Evolutionary conservation across 2,329 filamentous ascomycete species (phyloP), one percentile per base, ranked within the genome.

Genomic region (Stachybotrys echinatus): DNA sequence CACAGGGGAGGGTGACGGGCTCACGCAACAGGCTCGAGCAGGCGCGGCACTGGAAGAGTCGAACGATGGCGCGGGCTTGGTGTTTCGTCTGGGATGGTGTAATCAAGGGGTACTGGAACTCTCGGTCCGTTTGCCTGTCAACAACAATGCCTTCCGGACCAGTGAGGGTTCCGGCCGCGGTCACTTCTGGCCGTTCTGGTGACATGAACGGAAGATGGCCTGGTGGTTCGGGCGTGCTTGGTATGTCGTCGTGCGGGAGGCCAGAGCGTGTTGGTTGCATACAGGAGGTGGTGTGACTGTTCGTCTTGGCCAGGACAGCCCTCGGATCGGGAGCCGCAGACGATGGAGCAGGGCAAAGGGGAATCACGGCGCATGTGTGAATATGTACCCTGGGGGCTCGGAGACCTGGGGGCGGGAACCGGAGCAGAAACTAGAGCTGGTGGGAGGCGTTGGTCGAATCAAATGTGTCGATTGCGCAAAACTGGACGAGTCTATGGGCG

Each of bases 1-100:
- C 90, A 64, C 92, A 96, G 5, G 91, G 90, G 5, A 96, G 72
- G 0, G 88, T 88, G 50, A 90, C 76, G 5, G 91, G 88, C 8
- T 81, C 75, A 43, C 70, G 74, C 23, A 94, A 73, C 1, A 87
- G 85, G 42, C 73, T 74, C 4, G 85, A 88, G 66, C 92, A 96
- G 54, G 79, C 72, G 12, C 78, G 78, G 64, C 92, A 96, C 69
- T 95, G 89, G 48, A 94, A 77, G 39, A 94, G 72, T 42, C 85
- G 84, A 53, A 95, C 61, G 18, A 69, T 57, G n/a, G 65, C 58
- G 21, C 66, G 64, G 4, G 64, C 56, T 6, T 40, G 27, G 21
- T 60, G 38, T 6, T 43, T 40, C 4, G 43, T 31, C 21, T 55
- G 52, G n/a, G 54, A 49, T 4, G 7, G n/a, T 12, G 44, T 19